phyloP scores from a whole-genome alignment of 768 basidiomycete species.

The Candolleomyces eurysporus region DNA sequence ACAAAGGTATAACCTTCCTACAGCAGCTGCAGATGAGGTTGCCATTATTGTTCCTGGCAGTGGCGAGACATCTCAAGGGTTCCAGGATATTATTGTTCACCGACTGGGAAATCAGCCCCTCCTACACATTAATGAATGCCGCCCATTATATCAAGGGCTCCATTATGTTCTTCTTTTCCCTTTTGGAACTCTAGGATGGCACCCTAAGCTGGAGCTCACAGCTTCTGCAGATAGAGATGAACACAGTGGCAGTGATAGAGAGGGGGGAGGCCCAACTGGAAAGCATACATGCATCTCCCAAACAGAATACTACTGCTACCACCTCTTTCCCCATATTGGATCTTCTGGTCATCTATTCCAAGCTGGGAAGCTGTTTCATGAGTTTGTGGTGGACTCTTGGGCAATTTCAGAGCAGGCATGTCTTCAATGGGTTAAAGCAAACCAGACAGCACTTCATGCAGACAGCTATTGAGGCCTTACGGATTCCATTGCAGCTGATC shows the following conservation, averaged over 20 bases:
- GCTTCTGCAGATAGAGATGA: neutral
- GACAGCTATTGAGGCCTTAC: constrained; percentile 24
- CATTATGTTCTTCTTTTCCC: constrained; percentile 48
- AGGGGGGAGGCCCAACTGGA: constrained; percentile 14
- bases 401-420: too few relatives aligned
- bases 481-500: constrained; percentile 14
- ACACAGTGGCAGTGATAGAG: constrained; percentile 15
- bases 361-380: constrained; percentile 40
- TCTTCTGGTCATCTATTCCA: constrained; percentile 21
- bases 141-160: constrained; percentile 33
- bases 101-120: constrained; percentile 17
- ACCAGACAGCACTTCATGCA: constrained; percentile 36
- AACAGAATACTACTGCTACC: constrained; percentile 25
- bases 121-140: constrained; percentile 27
- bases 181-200: constrained; percentile 36
- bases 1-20: too few relatives aligned
- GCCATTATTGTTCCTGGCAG: constrained; percentile 38
- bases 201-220: constrained; percentile 34
- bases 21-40: too few relatives aligned
- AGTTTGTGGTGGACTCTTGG: too few relatives aligned
- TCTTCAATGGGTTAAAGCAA: constrained; percentile 28
- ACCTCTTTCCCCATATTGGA: constrained; percentile 22
- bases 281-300: constrained; percentile 11
- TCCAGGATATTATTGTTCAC: constrained; percentile 36
- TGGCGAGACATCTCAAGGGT: constrained; percentile 5